A percentile compares a stretch with the other conserved stretches of the same genome.
These are phyloP conservation scores for Rhizomucor pusillus DNA, from an alignment of 371 early-diverging fungal species.

Conservation along the genomic window DNA sequence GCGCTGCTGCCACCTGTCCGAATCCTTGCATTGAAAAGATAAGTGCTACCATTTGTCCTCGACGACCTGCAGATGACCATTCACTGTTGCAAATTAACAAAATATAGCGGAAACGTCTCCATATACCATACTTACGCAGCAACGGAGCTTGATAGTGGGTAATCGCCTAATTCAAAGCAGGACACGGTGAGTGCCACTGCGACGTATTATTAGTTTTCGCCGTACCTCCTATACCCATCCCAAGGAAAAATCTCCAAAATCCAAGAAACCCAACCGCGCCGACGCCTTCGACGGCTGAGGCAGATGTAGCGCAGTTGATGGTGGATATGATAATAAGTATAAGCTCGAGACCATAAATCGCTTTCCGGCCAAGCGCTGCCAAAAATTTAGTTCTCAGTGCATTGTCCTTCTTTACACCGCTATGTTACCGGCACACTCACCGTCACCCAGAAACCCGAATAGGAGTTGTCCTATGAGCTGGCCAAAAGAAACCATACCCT, in stretches of 20 bases:
- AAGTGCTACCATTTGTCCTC: slow-evolving; percentile 67
- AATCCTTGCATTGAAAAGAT: slow-evolving; percentile 78
- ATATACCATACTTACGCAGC: slow-evolving; percentile 35
- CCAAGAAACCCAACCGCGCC: slow-evolving; percentile 56
- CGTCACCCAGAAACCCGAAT: slow-evolving; percentile 78
- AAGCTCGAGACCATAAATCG: slow-evolving; percentile 65
- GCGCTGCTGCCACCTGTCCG: slow-evolving; percentile 61
- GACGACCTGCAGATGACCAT: slow-evolving; percentile 55
- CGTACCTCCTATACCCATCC: slow-evolving; percentile 61
- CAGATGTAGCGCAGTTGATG: slow-evolving; percentile 61
- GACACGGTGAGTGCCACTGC: too few relatives aligned
- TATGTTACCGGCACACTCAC: slow-evolving; percentile 66
- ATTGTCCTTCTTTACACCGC: not conserved
- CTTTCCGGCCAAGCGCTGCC: slow-evolving; percentile 58
- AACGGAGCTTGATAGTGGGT: slow-evolving; percentile 66
- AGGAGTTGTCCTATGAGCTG: slow-evolving; percentile 73
- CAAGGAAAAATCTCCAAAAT: slow-evolving; percentile 67
- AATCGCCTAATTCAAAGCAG: slow-evolving; percentile 38
- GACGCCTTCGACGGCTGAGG: slow-evolving; percentile 50
- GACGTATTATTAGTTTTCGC: not conserved
- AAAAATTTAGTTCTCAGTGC: slow-evolving; percentile 8
- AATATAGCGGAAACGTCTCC: not conserved
- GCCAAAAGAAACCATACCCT: slow-evolving; percentile 72
- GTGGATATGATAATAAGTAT: slow-evolving; percentile 55
- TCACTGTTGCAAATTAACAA: slow-evolving; percentile 26